Base-by-base conservation (phyloP, 352 stramenopile genomes). In the Phytophthora pseudosyringae region DNA sequence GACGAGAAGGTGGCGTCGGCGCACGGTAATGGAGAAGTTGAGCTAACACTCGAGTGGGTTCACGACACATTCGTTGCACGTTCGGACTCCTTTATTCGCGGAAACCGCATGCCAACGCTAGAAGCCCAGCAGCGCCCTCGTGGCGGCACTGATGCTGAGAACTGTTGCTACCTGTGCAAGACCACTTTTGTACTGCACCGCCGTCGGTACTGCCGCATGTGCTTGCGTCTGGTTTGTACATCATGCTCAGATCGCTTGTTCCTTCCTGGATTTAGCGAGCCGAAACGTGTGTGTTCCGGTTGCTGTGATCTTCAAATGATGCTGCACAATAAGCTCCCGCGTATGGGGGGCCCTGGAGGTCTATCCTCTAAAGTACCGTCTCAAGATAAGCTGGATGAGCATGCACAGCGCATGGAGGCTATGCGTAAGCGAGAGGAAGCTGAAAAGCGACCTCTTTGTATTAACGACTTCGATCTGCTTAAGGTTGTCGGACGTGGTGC, bases 401-500 rank as follows among this genome's bases (percentile, higher is more conserved):
- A 89, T 41, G 71, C 74, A 3, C 67, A 91, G 47, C 75, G 80
- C 29, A 89, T 93, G 77, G 83, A 93, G 46, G 83, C 79, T 0
- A 95, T 95, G 86, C 84, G 86, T 6, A 76, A 81, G 62, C 86
- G 86, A 13, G 88, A 96, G 67, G 82, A 93, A 54, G 82, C 84
- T 2, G 84, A 91, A 63, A 82, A 81, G 33, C 64, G 68, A 10
- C 88, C 88, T 3, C 54, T 98, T 32, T 75, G 64, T 35, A 98
- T 98, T 58, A 85, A 95, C 4, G 96, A 99, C 74, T 99, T 99
- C 69, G 90, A 98, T 57, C 61, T 99, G 32, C 77, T 99, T 21
- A 98, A 98, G 65, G 94, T 98, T 9, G 90, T 99, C 10, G 96
- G 96, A 13, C 97, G 97, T 46, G 96, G 96, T 43, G 91, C 93